Conservation (phyloP, 305 asterid genomes). For the Andrographis paniculata region DNA sequence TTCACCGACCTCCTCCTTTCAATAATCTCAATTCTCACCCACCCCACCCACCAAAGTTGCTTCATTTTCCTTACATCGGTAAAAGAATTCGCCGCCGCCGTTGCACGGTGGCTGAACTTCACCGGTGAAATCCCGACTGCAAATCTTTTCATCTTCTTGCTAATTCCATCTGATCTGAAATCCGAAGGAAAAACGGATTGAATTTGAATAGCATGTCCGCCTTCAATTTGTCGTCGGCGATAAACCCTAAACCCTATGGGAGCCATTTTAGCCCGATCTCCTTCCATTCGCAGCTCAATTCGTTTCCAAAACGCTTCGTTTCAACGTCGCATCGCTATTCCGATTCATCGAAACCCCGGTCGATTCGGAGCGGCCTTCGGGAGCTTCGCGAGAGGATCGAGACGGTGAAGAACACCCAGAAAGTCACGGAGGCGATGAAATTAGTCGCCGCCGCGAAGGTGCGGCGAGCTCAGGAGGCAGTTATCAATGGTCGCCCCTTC, state of each 20-base stretch:
- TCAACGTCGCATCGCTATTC: slow-evolving; percentile 9
- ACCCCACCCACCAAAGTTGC: no score
- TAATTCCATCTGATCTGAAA: no score
- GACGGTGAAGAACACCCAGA: slow-evolving; percentile 55
- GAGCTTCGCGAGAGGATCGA: slow-evolving; percentile 51
- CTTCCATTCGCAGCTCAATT: slow-evolving; percentile 29
- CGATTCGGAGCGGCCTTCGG: slow-evolving; percentile 41
- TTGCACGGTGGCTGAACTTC: no score
- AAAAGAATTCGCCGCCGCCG: no score
- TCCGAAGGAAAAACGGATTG: no score
- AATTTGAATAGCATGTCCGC: no score
- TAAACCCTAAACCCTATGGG: slow-evolving; percentile 18
- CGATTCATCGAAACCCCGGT: background rate
- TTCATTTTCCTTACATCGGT: no score
- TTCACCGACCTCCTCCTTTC: no score
- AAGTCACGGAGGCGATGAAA: slow-evolving; percentile 81
- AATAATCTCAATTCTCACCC: no score
- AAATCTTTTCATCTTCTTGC: no score
- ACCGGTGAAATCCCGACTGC: no score
- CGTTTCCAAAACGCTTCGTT: slow-evolving; percentile 11
- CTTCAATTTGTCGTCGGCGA: slow-evolving; percentile 18
- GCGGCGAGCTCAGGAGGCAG: slow-evolving; percentile 77
- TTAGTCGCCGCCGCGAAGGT: slow-evolving; percentile 78
- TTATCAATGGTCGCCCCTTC: slow-evolving; percentile 56
- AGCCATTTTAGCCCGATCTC: slow-evolving; percentile 24